phyloP scores from a whole-genome alignment of 257 asterid species.

The Plectranthus barbatus region DNA sequence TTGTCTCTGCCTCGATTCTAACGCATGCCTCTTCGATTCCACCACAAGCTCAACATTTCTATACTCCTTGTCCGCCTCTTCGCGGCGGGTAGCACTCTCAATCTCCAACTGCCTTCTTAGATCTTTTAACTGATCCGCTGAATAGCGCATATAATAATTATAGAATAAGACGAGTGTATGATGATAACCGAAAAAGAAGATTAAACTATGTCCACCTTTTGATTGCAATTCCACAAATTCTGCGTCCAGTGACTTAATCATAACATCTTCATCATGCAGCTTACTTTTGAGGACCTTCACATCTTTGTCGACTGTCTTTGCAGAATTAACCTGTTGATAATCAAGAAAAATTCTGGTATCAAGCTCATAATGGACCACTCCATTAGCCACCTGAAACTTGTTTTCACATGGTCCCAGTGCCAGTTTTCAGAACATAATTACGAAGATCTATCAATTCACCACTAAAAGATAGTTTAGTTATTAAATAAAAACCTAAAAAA shows the following conservation, averaged over 20 bases:
- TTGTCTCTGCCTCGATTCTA: constrained; percentile 44
- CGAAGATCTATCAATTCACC: no score
- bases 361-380: neutral
- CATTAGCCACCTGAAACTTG: neutral
- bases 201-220: constrained; percentile 36
- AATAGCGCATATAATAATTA: constrained; percentile 5
- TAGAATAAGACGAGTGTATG: constrained; percentile 6
- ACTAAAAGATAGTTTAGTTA: no score
- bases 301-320: constrained; percentile 72
- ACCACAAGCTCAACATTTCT: constrained; percentile 52
- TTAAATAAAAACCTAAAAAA: no score
- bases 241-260: constrained; percentile 63
- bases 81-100: constrained; percentile 40
- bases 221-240: constrained; percentile 53
- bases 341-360: neutral
- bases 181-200: constrained; percentile 9
- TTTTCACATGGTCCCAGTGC: constrained; percentile 3
- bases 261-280: constrained; percentile 57
- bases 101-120: constrained; percentile 45
- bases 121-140: constrained; percentile 63
- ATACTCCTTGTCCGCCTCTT: constrained; percentile 47
- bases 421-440: neutral
- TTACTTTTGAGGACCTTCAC: constrained; percentile 58
- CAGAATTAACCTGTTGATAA: constrained; percentile 49
- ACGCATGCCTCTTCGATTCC: constrained; percentile 45